Evolutionary conservation across 306 rosid species (phyloP), one percentile per base, ranked within the genome.

Genomic region (Sindora glabra): DNA sequence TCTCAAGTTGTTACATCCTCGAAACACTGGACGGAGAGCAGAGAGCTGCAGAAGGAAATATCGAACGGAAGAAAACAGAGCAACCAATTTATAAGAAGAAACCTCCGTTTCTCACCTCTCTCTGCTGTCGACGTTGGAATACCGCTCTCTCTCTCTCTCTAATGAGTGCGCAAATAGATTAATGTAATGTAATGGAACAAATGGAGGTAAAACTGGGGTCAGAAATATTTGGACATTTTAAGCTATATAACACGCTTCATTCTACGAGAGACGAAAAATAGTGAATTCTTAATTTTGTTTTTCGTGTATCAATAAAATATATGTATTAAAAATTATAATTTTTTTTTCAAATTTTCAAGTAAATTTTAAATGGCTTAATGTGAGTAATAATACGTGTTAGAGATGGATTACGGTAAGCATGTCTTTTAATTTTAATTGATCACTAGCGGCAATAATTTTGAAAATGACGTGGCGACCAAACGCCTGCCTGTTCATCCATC

Each of bases 101-200:
- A 38, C 29, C 67, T 67, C 53, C 29, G 36, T 53, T 32, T 59
- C 11, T 46, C n/a, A n/a, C 8, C 47, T 22, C 0, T 56, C 47
- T 63, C 36, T 75, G 80, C 89, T 86, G 74, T 76, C 75, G 78
- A 76, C 88, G 88, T 79, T 45, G 88, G 90, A 78, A 74, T 58
- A 74, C 77, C 90, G 74, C 84, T 52, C 41, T 51, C 24, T 34
- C 27, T 63, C 36, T 56, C 30, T 38, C 68, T 42, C 68, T 40
- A n/a, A n/a, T n/a, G n/a, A n/a, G n/a, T n/a, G n/a, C n/a, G n/a
- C n/a, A n/a, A n/a, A n/a, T n/a, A n/a, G n/a, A n/a, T n/a, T n/a
- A n/a, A n/a, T n/a, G n/a, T n/a, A n/a, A n/a, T n/a, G n/a, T n/a
- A n/a, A n/a, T n/a, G n/a, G n/a, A n/a, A n/a, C n/a, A n/a, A n/a